Conservation (phyloP, 106 monocot species). For the Hemerocallis citrina region DNA sequence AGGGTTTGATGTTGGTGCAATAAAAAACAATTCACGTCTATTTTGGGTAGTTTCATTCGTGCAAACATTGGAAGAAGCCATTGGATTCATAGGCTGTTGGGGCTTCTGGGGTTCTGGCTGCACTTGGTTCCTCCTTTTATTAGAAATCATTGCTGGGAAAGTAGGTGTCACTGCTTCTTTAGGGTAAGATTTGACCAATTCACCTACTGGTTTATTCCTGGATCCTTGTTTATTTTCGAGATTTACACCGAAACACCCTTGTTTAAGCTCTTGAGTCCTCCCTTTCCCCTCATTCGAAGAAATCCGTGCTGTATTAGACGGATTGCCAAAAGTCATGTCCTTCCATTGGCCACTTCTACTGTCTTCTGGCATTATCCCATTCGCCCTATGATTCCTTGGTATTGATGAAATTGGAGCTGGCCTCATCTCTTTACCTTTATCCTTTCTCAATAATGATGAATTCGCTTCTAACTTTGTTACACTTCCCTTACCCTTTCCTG, state of each 20-base stretch:
- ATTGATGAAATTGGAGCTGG: conserved; percentile 6
- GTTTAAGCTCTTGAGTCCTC: not conserved
- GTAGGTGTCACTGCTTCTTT: conserved; percentile 1
- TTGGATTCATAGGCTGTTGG: not conserved
- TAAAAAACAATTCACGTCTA: not conserved
- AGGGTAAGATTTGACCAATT: conserved; percentile 10
- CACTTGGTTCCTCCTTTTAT: no score
- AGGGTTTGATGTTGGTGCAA: not conserved
- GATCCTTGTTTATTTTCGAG: not conserved
- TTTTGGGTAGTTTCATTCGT: conserved; percentile 3
- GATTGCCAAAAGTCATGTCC: no score
- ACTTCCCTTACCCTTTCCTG: not conserved
- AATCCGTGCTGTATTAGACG: no score
- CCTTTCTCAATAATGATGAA: conserved; percentile 1
- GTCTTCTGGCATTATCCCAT: not conserved
- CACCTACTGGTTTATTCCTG: not conserved
- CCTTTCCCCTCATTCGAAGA: not conserved
- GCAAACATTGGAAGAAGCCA: conserved; percentile 11
- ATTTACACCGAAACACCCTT: no score
- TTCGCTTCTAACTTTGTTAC: not conserved
- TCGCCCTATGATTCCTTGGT: not conserved
- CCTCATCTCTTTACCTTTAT: conserved; percentile 6
- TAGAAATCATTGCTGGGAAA: conserved; percentile 11
- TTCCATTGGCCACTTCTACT: not conserved
- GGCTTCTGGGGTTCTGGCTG: conserved; percentile 8